These are phyloP conservation scores for Calonectria hawksworthii DNA, from an alignment of 2,329 filamentous ascomycete species.

Conservation along the genomic window DNA sequence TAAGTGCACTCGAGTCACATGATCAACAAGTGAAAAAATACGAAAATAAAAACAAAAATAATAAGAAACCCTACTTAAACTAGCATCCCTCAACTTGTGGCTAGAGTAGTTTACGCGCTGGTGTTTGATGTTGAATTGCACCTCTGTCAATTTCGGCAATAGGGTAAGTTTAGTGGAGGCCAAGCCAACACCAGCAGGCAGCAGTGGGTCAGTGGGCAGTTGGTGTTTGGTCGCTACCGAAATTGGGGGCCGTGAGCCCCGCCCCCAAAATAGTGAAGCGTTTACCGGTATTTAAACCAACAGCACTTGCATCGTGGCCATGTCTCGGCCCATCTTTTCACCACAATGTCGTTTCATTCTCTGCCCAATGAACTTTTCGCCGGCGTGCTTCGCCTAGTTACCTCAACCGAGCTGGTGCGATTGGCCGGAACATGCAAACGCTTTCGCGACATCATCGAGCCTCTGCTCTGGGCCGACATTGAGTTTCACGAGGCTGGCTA, in stretches of 20 bases:
- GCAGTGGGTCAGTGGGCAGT: neutral
- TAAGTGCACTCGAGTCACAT: no score
- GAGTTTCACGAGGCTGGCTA: constrained; percentile 30
- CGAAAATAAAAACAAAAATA: no score
- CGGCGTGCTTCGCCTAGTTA: neutral
- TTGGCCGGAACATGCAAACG: constrained; percentile 13
- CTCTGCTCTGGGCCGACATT: constrained; percentile 34
- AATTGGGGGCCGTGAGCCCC: neutral
- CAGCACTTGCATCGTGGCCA: neutral
- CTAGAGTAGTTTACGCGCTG: no score
- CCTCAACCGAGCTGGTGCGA: neutral
- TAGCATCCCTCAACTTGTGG: no score
- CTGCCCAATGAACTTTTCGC: neutral
- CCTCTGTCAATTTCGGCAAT: neutral
- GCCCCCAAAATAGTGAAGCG: neutral
- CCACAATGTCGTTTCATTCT: neutral
- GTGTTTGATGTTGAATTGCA: no score
- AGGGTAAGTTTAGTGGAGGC: neutral
- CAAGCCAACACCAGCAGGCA: neutral
- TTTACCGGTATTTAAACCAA: neutral
- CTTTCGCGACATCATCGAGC: constrained; percentile 4
- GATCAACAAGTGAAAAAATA: no score
- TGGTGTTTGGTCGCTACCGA: neutral
- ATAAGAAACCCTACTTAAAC: no score
- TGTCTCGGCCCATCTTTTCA: neutral